Evolutionary conservation across 345 rosid species (phyloP).

Genomic region (Eucalyptus cloeziana): DNA sequence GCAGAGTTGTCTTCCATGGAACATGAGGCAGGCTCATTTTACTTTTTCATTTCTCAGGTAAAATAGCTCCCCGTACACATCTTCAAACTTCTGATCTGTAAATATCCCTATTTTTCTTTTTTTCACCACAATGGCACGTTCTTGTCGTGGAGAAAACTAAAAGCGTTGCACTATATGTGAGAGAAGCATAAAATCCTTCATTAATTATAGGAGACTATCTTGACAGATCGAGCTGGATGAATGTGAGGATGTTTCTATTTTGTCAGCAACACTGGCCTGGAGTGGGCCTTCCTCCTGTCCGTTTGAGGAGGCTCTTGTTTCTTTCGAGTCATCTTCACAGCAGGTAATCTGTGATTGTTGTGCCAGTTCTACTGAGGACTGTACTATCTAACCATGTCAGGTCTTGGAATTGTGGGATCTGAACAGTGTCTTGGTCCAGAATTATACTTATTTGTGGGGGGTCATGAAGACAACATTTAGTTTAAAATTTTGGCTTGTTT

Average conservation of each 20-base stretch:
- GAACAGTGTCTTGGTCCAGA: background rate
- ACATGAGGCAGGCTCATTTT: conserved; percentile 56
- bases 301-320: conserved; percentile 48
- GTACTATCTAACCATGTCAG: background rate
- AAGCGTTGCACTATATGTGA: background rate
- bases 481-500: background rate
- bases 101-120: background rate
- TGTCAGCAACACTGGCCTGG: conserved; percentile 76
- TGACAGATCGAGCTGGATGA: conserved; percentile 83
- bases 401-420: background rate
- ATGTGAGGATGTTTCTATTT: conserved; percentile 42
- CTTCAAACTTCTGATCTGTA: background rate
- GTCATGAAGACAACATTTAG: background rate
- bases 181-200: background rate
- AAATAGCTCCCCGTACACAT: background rate
- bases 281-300: conserved; percentile 29
- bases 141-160: background rate
- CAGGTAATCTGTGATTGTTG: conserved; percentile 34
- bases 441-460: background rate
- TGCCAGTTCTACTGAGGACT: background rate
- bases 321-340: conserved; percentile 36
- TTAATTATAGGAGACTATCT: background rate
- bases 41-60: conserved; percentile 82
- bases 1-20: conserved; percentile 26
- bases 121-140: background rate